Evolutionary conservation across 164 flowering plant genomes (phyloP).

Genomic region (Houttuynia cordata): DNA sequence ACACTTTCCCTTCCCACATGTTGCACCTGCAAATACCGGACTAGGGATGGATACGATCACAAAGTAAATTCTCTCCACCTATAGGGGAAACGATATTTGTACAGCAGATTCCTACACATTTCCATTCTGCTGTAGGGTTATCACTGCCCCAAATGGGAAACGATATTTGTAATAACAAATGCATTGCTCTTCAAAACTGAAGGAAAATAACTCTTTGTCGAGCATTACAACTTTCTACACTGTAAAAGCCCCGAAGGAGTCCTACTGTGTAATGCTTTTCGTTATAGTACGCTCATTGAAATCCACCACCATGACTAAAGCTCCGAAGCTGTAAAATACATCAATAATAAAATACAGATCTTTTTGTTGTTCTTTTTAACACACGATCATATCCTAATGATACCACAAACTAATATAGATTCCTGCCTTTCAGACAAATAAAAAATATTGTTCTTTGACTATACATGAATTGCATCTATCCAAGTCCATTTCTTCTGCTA

Average conservation of each 20-base stretch:
- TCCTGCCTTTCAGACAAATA: not conserved
- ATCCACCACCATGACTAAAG: not conserved
- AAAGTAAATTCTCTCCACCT: no score
- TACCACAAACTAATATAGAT: not conserved
- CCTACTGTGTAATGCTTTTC: not conserved
- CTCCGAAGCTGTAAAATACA: not conserved
- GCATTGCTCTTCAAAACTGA: not conserved
- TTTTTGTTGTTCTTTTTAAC: no score
- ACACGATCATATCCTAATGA: not conserved
- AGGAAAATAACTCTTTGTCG: not conserved
- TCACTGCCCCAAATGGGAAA: no score
- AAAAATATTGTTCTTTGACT: slow-evolving; percentile 6
- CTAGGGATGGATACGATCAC: no score
- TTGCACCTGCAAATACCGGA: no score
- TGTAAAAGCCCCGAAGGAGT: not conserved
- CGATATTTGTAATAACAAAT: no score
- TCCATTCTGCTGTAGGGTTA: no score
- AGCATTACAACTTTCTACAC: not conserved
- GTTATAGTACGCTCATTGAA: not conserved
- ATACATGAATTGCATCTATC: slow-evolving; percentile 14
- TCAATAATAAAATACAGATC: not conserved
- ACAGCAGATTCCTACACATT: no score
- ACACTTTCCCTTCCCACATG: no score
- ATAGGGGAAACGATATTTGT: no score
- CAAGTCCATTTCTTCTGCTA: slow-evolving; percentile 41